phyloP scores from a whole-genome alignment of 2,329 filamentous ascomycete species.

The Talaromyces sp. region DNA sequence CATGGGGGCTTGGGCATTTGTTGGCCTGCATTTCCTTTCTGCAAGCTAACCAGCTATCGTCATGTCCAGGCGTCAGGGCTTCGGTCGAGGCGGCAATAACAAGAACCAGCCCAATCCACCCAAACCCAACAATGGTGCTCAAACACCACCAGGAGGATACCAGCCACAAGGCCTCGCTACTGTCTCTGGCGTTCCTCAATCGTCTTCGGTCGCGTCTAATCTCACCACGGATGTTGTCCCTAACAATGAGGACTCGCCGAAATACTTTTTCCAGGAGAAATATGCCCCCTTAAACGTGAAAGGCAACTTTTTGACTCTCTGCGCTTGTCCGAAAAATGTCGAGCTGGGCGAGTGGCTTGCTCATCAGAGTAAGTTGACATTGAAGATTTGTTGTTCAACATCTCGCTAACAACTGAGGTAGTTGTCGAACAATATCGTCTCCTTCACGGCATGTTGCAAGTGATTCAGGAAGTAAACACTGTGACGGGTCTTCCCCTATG shows the following conservation, averaged over 20 bases:
- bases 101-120: slow-evolving; percentile 37
- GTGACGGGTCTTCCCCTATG: slow-evolving; percentile 70
- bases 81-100: slow-evolving; percentile 43
- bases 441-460: slow-evolving; percentile 80
- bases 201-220: slow-evolving; percentile 34
- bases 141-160: slow-evolving; percentile 23
- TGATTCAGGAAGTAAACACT: slow-evolving; percentile 80
- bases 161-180: slow-evolving; percentile 17
- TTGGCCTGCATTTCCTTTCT: slow-evolving; percentile 6
- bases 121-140: slow-evolving; percentile 33
- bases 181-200: slow-evolving; percentile 26
- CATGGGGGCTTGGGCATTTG: not conserved
- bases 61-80: slow-evolving; percentile 41
- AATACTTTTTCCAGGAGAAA: slow-evolving; percentile 49
- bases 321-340: slow-evolving; percentile 85
- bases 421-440: slow-evolving; percentile 91
- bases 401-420: slow-evolving; percentile 31
- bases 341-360: slow-evolving; percentile 95
- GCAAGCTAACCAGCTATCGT: slow-evolving; percentile 1
- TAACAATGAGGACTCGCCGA: slow-evolving; percentile 39
- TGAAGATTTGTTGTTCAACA: not conserved
- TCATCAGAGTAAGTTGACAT: slow-evolving; percentile 68
- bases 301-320: slow-evolving; percentile 95
- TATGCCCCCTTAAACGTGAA: slow-evolving; percentile 82
- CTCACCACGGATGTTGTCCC: slow-evolving; percentile 29